Conservation (phyloP, 2,329 filamentous ascomycete species). For the Neopestalotiopsis rosae region DNA sequence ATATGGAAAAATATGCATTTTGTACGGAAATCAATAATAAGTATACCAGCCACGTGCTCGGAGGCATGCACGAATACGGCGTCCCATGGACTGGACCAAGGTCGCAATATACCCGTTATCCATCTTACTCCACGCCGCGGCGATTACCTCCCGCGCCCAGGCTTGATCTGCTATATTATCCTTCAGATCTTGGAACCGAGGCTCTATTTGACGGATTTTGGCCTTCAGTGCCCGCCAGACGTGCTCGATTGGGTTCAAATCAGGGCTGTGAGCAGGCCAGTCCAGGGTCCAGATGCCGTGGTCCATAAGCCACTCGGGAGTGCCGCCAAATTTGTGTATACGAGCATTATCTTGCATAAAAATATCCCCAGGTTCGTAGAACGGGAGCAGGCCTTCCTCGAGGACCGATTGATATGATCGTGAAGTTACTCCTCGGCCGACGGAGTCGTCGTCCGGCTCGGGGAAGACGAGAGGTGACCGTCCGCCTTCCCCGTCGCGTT, state of each 20-base stretch:
- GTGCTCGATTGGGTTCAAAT: constrained; percentile 4
- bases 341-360: not conserved
- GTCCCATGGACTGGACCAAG: not conserved
- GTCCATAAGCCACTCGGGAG: not conserved
- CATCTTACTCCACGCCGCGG: not conserved
- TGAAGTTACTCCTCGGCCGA: not conserved
- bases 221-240: not conserved
- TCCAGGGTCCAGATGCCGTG: not conserved
- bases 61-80: not conserved
- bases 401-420: not conserved
- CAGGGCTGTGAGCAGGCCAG: not conserved
- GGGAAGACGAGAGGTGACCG: not conserved
- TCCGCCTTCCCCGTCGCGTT: not conserved
- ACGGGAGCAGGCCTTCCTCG: not conserved
- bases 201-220: not conserved
- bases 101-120: not conserved
- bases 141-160: not conserved
- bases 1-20: not conserved
- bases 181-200: not conserved
- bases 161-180: not conserved
- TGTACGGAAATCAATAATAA: not conserved
- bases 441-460: not conserved
- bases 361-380: not conserved
- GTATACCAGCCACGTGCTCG: not conserved
- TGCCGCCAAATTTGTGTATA: not conserved